phyloP scores from a whole-genome alignment of 352 stramenopile genomes.

The Pythium grandisporangium region DNA sequence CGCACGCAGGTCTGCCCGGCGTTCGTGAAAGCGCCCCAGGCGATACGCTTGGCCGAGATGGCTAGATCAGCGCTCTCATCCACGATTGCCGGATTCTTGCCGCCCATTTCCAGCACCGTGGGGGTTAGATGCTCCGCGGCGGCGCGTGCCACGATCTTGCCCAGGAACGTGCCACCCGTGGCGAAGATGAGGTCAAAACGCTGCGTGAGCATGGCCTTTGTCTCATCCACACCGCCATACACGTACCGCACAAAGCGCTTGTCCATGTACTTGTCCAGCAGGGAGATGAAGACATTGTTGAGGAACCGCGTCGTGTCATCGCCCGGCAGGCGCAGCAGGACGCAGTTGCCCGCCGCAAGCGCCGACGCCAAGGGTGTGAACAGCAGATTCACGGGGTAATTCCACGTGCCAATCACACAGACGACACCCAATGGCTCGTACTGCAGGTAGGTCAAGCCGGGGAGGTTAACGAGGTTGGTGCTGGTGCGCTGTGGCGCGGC shows the following conservation, averaged over 20 bases:
- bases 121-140: slow-evolving; percentile 93
- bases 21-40: slow-evolving; percentile 86
- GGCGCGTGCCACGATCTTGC: slow-evolving; percentile 88
- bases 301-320: slow-evolving; percentile 70
- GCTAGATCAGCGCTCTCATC: slow-evolving; percentile 43
- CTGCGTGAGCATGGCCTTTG: slow-evolving; percentile 71
- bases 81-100: slow-evolving; percentile 88
- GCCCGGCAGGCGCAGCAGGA: slow-evolving; percentile 86
- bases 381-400: slow-evolving; percentile 84
- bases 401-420: slow-evolving; percentile 89
- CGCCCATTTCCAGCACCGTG: slow-evolving; percentile 92
- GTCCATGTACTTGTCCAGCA: slow-evolving; percentile 77
- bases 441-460: slow-evolving; percentile 50
- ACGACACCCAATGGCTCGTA: slow-evolving; percentile 76
- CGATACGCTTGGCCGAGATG: slow-evolving; percentile 72
- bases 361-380: slow-evolving; percentile 72
- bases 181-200: slow-evolving; percentile 82
- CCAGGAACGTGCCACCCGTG: slow-evolving; percentile 61
- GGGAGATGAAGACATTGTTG: slow-evolving; percentile 37
- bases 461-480: slow-evolving; percentile 51
- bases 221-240: slow-evolving; percentile 71
- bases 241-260: slow-evolving; percentile 73
- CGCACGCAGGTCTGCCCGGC: slow-evolving; percentile 91
- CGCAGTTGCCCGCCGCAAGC: slow-evolving; percentile 89
- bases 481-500: slow-evolving; percentile 29